Base-by-base conservation (phyloP, 2,329 filamentous ascomycete genomes). In the Raffaelea ambrosiae region DNA sequence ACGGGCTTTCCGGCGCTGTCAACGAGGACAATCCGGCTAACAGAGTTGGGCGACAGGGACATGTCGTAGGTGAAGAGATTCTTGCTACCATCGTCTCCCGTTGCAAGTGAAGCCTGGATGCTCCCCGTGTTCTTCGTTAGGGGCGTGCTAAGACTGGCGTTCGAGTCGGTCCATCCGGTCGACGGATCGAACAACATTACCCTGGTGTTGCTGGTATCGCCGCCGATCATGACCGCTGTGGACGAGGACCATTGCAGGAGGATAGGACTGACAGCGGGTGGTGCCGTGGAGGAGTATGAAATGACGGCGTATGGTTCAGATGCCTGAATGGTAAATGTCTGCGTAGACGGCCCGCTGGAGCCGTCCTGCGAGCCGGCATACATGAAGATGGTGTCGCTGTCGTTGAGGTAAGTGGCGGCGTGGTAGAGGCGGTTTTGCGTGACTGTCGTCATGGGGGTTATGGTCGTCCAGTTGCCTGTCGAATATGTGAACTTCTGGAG, bases 21-120 rank as follows among this genome's bases (percentile, higher is more conserved):
- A 43, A 84, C 64, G 14, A 95, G 64, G 18, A 88, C 75, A 29
- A 83, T 79, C 48, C 85, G 80, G 29, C 77, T 78, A 40, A 95
- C 86, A 7, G 70, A 66, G 60, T 94, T 95, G 3, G 91, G 90
- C 0, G 83, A 80, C 10, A 74, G 71, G 14, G 75, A 75, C 66
- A 89, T 76, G 60, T 95, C 81, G 57, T 93, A 95, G 11, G 82
- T 80, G 56, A 89, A 81, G 18, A 97, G 69, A 36, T 83, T 79
- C 60, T 87, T 90, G 64, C 85, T 90, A 23, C 77, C 81, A 61
- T 95, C 88, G 39, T 80, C 75, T 20, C 84, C 86, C 13, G 71
- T 69, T n/a, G 94, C 66, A 4, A 95, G 59, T 0, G 80, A 72
- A 22, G 78, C 79, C 58, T 83, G 78, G 43, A 83, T 61, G 1